Evolutionary conservation across 192 early-diverging fungal species (phyloP), one percentile per base, ranked within the genome.

Genomic region (Backusella parvicylindrica): DNA sequence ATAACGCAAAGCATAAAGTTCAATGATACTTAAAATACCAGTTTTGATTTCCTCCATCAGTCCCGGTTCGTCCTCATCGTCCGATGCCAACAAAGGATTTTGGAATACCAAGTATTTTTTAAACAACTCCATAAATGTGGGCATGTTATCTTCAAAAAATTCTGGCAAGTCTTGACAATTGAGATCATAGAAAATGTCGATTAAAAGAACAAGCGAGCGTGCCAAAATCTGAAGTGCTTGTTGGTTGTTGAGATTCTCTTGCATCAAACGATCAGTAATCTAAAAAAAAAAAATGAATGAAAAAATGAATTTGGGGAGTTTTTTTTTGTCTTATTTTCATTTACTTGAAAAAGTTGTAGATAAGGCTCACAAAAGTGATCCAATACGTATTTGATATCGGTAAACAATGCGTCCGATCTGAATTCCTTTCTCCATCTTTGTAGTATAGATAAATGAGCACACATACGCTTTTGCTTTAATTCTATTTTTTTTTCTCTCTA

Each of bases 91-190:
- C 36, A 88, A 64, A 8, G 94, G 90, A 79, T 96, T 96, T 2
- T 74, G 79, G 82, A 96, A 97, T 30, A 79, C 78, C 76, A 99
- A 79, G 73, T 98, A 99, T 80, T 96, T 96, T 81, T 91, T 91
- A 75, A 98, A 90, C 12, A 96, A 77, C 18, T 79, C 71, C 94
- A 98, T 91, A 66, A 95, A 97, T 73, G 85, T 79, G 12, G 79
- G 82, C 83, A 95, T 90, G 80, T 98, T 89, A 81, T 98, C 96
- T 77, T 98, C 97, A 72, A 98, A 98, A 80, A 95, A 98, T 77
- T 96, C 94, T 15, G 98, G 97, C 67, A 98, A 82, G 82, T 99
- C 98, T 83, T 98, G 97, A 78, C 87, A 97, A 76, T 97, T 99
- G 63, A 99, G 84, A 79, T 94, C 92, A 77, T 96, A 96, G 80